Evolutionary conservation across 148 eudicot species (phyloP), one percentile per base, ranked within the genome.

Genomic region (Rhododendron simsii): DNA sequence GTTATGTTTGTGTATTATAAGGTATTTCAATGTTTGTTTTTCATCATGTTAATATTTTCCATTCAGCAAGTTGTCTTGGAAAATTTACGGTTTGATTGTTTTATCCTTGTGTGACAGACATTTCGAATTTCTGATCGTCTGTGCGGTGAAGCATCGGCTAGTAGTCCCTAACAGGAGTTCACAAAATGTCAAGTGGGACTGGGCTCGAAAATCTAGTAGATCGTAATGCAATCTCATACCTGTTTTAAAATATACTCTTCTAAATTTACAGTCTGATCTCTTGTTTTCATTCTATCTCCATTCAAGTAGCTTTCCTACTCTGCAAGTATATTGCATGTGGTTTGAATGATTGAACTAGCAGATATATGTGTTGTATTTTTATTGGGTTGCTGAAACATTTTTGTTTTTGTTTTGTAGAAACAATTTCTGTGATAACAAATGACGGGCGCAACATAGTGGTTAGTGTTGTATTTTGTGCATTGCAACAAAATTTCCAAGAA

Each of bases 381-480:
- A 47, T 80, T 23, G n/a, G 6, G 45, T 33, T 81, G 59, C 15
- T 65, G 45, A 63, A 53, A 57, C 76, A 81, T 20, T 45, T 81
- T n/a, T 26, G 4, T 44, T 5, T 77, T 41, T 77, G 86, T 9
- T 85, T 71, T 93, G 88, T 88, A 96, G 99, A 96, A 89, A 85
- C 88, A 86, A 94, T 96, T 86, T 96, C 98, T 74, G 88, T 96
- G 23, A 94, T 96, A 69, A 96, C 99, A 75, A 96, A 96, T 93
- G 98, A 95, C 85, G 98, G 99, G 26, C 96, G 98, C 79, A 95
- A 96, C 87, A 96, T 95, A 78, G 95, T 96, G 94, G 99, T 96
- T 86, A 94, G 98, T 88, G 87, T 71, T 26, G 77, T 78, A 65
- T 8, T 78, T 67, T 45, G 83, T 13, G 74, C 82, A 30, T 11